Base-by-base conservation (phyloP, 2,329 filamentous ascomycete genomes). In the Monilinia fructigena region DNA sequence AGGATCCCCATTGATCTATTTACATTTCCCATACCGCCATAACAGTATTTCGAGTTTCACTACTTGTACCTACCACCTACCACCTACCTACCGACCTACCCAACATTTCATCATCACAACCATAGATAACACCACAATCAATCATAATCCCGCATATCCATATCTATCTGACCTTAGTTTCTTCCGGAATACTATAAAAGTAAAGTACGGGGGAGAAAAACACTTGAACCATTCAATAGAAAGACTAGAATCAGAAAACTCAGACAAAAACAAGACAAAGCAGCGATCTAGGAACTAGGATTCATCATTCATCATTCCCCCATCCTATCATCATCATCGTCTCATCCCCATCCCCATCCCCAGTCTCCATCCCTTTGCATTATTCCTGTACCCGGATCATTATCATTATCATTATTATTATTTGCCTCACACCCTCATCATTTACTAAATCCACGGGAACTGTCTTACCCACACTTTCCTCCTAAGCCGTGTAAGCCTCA, bases 401-500 rank as follows among this genome's bases (percentile, higher is more conserved):
- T 23, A 23, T 23, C 23, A 23, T 23, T 23, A 23, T 23, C 23
- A 28, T 28, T 2, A 28, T 28, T 28, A 28, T 28, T 28, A 35
- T 35, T 35, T 35, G 56, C 28, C 26, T 60, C 56, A 60, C 56
- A 38, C 56, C 42, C 28, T 48, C 28, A 60, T 48, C 18, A 16
- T 23, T 60, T 60, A 48, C 3, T 60, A 48, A 20, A 48, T 26
- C 56, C 16, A 48, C 56, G 56, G 23, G 16, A 60, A 28, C 42
- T 60, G 47, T 35, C 56, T 48, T 48, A 59, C 18, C 56, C 56
- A 31, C n/a, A 59, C 55, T 40, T 14, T 59, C 23, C 56, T 11
- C 35, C 31, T 28, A 26, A 18, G n/a, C 35, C 55, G 16, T 52
- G 40, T 18, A 45, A 28, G 55, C 55, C 55, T 60, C 20, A 40